These are phyloP conservation scores for Saturnispora diversa DNA, from an alignment of 805 yeast species.

Conservation along the genomic window DNA sequence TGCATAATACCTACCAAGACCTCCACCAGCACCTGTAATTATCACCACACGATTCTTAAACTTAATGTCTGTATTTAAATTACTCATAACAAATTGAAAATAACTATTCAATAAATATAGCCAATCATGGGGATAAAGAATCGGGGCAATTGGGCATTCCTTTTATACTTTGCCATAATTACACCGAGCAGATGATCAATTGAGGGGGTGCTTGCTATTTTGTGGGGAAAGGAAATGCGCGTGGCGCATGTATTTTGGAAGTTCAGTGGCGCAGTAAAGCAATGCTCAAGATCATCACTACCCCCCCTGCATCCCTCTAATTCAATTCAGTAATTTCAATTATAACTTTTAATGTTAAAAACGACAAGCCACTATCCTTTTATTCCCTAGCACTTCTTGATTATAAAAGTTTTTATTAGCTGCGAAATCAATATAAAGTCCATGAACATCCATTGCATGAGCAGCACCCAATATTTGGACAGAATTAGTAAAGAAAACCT, in stretches of 20 bases:
- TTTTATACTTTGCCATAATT: constrained; percentile 6
- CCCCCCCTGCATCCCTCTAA: no score
- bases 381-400: no score
- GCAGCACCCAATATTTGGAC: no score
- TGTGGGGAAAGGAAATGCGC: constrained; percentile 3
- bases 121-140: no score
- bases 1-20: constrained; percentile 85
- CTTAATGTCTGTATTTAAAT: no score
- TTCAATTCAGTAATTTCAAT: no score
- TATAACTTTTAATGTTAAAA: no score
- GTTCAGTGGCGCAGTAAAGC: neutral
- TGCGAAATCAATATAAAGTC: no score
- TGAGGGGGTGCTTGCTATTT: constrained; percentile 1
- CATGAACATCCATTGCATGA: no score
- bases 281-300: neutral
- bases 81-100: neutral
- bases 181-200: constrained; percentile 11
- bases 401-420: no score
- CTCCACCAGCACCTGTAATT: constrained; percentile 97
- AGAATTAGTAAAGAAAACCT: no score
- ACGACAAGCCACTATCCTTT: no score
- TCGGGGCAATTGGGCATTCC: constrained; percentile 1
- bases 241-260: constrained; percentile 2
- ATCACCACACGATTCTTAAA: constrained; percentile 51
- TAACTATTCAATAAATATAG: neutral